phyloP scores from a whole-genome alignment of 1,284 basidiomycete species.

The Boletus semigastroideus region DNA sequence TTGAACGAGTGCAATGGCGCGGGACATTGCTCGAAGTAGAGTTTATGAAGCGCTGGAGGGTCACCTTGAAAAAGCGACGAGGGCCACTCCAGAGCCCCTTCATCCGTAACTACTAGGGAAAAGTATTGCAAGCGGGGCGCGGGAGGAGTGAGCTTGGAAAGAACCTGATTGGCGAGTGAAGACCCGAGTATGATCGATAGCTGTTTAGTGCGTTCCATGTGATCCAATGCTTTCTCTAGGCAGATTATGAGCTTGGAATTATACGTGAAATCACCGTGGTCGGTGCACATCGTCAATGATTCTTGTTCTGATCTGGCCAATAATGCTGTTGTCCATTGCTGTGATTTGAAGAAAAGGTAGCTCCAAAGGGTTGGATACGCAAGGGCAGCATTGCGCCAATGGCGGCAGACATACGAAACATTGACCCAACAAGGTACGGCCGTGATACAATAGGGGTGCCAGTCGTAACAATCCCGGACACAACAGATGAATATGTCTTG shows the following conservation, averaged over 20 bases:
- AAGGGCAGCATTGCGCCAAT: conserved; percentile 24
- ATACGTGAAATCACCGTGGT: fast-evolving
- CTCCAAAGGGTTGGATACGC: neutral
- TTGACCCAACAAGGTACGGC: conserved; percentile 5
- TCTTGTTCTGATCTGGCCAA: conserved; percentile 33
- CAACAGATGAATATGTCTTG: too few species aligned
- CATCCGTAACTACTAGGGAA: too few species aligned
- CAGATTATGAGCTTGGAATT: neutral
- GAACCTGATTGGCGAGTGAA: neutral
- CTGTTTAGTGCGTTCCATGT: conserved; percentile 19
- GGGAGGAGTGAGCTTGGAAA: neutral
- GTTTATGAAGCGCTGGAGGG: too few species aligned
- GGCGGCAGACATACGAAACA: conserved; percentile 20
- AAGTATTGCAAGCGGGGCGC: conserved; percentile 11
- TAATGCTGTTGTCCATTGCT: conserved; percentile 32
- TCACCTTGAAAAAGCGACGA: too few species aligned
- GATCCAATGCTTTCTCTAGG: conserved; percentile 13
- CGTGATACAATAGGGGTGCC: too few species aligned
- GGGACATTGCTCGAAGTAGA: too few species aligned
- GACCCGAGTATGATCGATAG: neutral
- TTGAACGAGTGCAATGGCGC: too few species aligned
- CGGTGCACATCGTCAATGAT: conserved; percentile 22
- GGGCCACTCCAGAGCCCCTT: too few species aligned
- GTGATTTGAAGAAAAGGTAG: conserved; percentile 17
- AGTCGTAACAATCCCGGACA: too few species aligned